Evolutionary conservation across 805 yeast species (phyloP), one percentile per base, ranked within the genome.

Genomic region (Tetrapisispora namnaoensis): DNA sequence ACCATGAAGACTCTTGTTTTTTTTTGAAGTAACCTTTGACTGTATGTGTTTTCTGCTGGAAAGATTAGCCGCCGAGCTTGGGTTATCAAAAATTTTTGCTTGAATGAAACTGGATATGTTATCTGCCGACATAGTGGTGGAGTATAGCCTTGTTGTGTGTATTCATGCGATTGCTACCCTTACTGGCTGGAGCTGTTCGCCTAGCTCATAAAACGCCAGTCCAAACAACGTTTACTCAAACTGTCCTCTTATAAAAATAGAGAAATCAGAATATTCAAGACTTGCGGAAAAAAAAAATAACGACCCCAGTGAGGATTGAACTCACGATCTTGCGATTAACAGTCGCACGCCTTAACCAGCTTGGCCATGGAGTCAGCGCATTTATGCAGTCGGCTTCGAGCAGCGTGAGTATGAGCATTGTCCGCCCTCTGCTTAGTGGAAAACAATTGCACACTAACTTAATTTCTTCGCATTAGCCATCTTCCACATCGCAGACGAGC

Each of bases 311-410:
- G 77, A 74, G 78, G 78, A 66, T 74, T 68, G 78, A 74, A 74
- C 78, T 74, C 77, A 63, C 78, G 79, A 72, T 75, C 79, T 75
- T 75, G 78, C 78, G 79, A 75, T 75, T 75, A 74, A 74, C 78
- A 74, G 78, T 74, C 78, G 78, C 77, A 74, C 76, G 78, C 78
- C 78, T 74, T 74, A 73, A 69, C 78, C 77, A 74, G 68, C 78
- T 74, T 74, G 78, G 78, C 78, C 78, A 73, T 70, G 75, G 67
- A 72, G 76, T 72, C 77, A 9, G 16, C 16, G 37, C 4, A 27
- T 40, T n/a, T 13, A 3, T 42, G 20, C 16, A 14, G 11, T n/a
- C 14, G 32, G 4, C 8, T 24, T 39, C 7, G 13, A 39, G n/a
- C n/a, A n/a, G n/a, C n/a, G n/a, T n/a, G n/a, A n/a, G n/a, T n/a